Evolutionary conservation across 2,329 filamentous ascomycete species (phyloP), one percentile per base, ranked within the genome.

Genomic region (Cordyceps javanica): DNA sequence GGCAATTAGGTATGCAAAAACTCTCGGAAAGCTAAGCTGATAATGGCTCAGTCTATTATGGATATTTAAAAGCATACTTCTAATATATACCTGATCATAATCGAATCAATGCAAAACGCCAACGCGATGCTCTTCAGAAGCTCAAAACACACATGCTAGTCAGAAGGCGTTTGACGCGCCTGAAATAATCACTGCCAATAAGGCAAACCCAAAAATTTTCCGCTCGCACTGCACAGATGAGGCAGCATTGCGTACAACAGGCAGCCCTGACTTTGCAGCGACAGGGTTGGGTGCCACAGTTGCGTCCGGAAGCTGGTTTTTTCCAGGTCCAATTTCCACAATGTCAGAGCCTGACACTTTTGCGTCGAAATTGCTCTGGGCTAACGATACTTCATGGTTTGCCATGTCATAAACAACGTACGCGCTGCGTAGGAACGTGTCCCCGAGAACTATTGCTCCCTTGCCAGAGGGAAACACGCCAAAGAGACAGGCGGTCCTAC

Each of bases 331-430:
- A 58, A 88, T 86, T 71, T 87, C 82, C 36, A 77, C 62, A 16
- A 88, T 70, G 50, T 76, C 76, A 5, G 74, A 75, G 5, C 55
- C 50, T 0, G 63, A 67, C 4, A 78, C 73, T 0, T 64, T 67
- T 2, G 78, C 74, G 66, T 88, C 82, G 69, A 84, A 86, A 52
- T 77, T 80, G 19, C 86, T 86, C 68, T 87, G 83, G 1, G 87
- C 88, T 32, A 91, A 72, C 2, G 84, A 86, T 62, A 91, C 85
- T 70, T 88, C 77, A 67, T 90, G 85, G 69, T 88, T 89, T 28
- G 77, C 82, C 23, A 90, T 75, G 67, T 91, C 87, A 67, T 89
- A 91, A 11, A 91, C 88, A 14, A 90, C 80, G 63, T 91, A 91
- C 0, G 88, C 88, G 36, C 85, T 87, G 49, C 88, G 78, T 56